A percentile compares a stretch with the other conserved stretches of the same genome.
Evolutionary conservation across 2,329 filamentous ascomycete genomes (phyloP).

Genomic region (Trichoderma breve): DNA sequence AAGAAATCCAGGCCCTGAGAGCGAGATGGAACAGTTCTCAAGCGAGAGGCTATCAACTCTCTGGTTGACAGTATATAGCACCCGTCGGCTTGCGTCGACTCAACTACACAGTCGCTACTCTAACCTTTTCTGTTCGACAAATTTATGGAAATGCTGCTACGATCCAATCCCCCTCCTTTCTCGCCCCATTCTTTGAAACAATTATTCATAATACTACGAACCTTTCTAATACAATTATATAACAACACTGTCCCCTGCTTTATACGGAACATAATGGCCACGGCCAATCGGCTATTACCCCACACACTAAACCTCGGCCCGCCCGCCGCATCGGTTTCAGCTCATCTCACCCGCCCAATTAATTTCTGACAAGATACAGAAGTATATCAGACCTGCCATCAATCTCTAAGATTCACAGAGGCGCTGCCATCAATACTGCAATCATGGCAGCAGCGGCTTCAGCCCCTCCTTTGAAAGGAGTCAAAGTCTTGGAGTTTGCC

Average conservation of each 20-base stretch:
- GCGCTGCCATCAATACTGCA: not conserved
- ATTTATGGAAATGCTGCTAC: not conserved
- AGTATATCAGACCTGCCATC: not conserved
- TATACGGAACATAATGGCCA: not conserved
- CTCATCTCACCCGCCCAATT: not conserved
- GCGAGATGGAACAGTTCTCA: slow-evolving; percentile 13
- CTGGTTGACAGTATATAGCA: not conserved
- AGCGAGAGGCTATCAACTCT: not conserved
- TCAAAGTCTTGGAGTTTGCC: slow-evolving; percentile 60
- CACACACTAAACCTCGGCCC: slow-evolving; percentile 16
- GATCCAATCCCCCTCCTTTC: not conserved
- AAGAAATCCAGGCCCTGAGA: slow-evolving; percentile 19
- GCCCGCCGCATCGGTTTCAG: not conserved
- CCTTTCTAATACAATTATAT: not conserved
- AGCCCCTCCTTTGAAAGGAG: slow-evolving; percentile 43
- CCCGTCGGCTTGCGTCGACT: not conserved
- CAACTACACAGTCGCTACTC: not conserved
- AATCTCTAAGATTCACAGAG: not conserved
- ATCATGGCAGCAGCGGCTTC: not conserved
- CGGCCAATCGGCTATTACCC: slow-evolving; percentile 9
- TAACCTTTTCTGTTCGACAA: not conserved
- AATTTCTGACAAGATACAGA: not conserved
- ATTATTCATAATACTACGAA: not conserved
- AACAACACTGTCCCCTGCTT: not conserved
- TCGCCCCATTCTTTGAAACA: no score